phyloP scores from a whole-genome alignment of 2,329 filamentous ascomycete species.

The Teratosphaeria nubilosa region DNA sequence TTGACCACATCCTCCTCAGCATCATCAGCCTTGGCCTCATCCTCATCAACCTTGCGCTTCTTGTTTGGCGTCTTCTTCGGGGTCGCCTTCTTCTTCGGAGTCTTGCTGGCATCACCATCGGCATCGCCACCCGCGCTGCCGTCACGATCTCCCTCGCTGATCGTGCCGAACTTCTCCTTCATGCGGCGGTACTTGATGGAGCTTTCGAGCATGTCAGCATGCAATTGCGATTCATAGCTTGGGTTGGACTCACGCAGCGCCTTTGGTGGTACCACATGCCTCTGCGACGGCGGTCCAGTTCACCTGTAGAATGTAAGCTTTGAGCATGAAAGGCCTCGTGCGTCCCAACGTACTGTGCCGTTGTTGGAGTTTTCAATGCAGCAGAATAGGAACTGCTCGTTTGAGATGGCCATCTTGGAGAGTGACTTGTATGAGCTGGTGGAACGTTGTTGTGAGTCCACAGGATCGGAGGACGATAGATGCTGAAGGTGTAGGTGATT shows the following conservation, averaged over 20 bases:
- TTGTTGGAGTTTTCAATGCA: slow-evolving; percentile 4
- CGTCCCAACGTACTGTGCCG: neutral
- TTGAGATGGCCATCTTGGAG: neutral
- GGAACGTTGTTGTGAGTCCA: neutral
- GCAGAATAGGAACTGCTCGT: slow-evolving; percentile 8
- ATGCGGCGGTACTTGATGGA: slow-evolving; percentile 8
- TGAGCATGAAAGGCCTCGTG: neutral
- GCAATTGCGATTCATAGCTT: neutral
- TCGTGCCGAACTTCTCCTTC: slow-evolving; percentile 5
- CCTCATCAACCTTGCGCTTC: slow-evolving; percentile 9
- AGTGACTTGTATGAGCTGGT: neutral
- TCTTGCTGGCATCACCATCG: neutral
- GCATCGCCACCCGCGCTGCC: neutral
- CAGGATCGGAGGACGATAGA: neutral
- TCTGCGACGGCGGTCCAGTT: slow-evolving; percentile 11
- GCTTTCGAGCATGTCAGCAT: neutral
- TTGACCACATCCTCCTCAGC: neutral
- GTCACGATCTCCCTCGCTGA: neutral
- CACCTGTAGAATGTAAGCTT: neutral
- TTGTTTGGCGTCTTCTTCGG: slow-evolving; percentile 3
- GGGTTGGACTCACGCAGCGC: slow-evolving; percentile 6
- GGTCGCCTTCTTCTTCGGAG: neutral
- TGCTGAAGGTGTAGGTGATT: neutral
- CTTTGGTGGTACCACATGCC: slow-evolving; percentile 7
- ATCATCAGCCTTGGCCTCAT: neutral